phyloP scores from a whole-genome alignment of 495 filamentous ascomycete genomes.

The Parachaetomium inaequale region DNA sequence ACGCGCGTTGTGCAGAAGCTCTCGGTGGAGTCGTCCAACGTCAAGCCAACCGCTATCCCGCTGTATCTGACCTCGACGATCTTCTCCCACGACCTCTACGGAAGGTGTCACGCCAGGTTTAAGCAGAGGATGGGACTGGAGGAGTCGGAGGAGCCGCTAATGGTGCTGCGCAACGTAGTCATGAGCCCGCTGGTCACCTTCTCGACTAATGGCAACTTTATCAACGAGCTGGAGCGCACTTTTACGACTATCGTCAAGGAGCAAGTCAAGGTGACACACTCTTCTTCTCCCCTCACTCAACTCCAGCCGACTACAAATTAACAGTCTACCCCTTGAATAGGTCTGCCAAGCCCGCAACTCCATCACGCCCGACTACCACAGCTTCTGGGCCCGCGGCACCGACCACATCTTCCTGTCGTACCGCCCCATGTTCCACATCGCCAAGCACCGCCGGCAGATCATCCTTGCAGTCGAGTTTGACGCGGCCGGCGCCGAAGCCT shows the following conservation, averaged over 20 bases:
- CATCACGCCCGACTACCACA: conserved; percentile 19
- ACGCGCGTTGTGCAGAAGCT: conserved; percentile 39
- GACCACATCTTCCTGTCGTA: conserved; percentile 14
- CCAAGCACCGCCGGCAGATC: conserved; percentile 24
- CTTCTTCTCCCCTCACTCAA: too few relatives aligned
- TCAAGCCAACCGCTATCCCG: conserved; percentile 36
- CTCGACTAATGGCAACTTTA: conserved; percentile 15
- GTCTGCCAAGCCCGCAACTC: conserved; percentile 17
- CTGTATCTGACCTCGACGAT: conserved; percentile 46
- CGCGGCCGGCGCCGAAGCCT: neutral
- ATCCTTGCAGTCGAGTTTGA: conserved; percentile 14
- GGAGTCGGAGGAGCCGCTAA: conserved; percentile 9
- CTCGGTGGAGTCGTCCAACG: conserved; percentile 37
- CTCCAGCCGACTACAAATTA: too few relatives aligned
- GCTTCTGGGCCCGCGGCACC: conserved; percentile 15
- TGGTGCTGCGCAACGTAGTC: conserved; percentile 22
- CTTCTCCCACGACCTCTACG: conserved; percentile 41
- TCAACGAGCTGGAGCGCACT: conserved; percentile 16
- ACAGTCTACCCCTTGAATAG: neutral
- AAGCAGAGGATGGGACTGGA: conserved; percentile 17
- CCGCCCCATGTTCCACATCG: conserved; percentile 23
- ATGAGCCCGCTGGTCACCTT: conserved; percentile 21
- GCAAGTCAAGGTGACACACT: conserved; percentile 17
- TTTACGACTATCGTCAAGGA: conserved; percentile 11
- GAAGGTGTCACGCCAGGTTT: conserved; percentile 29